Conservation (phyloP, 2,329 filamentous ascomycete genomes). For the Stylonectria norvegica region DNA sequence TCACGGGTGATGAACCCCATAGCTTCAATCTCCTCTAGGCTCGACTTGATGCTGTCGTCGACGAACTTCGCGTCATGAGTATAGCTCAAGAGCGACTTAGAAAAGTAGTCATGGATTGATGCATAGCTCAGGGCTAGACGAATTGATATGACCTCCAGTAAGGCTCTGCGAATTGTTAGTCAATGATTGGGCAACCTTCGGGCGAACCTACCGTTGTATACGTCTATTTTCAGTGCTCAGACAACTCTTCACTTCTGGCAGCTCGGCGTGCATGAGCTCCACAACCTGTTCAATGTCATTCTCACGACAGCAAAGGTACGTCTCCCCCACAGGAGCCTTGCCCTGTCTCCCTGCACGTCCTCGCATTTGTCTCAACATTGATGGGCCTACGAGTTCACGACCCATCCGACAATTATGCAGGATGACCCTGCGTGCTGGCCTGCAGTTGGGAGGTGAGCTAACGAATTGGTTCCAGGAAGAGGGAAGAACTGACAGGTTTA, state of each 20-base stretch:
- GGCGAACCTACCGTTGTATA: conserved; percentile 56
- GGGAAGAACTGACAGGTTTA: conserved; percentile 54
- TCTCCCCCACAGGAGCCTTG: conserved; percentile 74
- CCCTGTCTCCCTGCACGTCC: conserved; percentile 75
- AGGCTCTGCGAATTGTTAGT: conserved; percentile 47
- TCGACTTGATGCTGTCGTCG: conserved; percentile 52
- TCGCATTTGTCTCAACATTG: conserved; percentile 79
- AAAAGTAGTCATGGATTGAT: conserved; percentile 65
- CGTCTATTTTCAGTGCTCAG: conserved; percentile 64
- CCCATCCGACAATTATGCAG: conserved; percentile 74
- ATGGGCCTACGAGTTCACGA: conserved; percentile 69
- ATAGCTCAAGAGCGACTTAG: conserved; percentile 62
- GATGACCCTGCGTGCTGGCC: conserved; percentile 67
- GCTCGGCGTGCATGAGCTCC: conserved; percentile 67
- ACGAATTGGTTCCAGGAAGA: neutral
- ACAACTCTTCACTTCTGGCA: conserved; percentile 67
- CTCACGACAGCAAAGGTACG: conserved; percentile 69
- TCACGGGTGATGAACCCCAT: conserved; percentile 54
- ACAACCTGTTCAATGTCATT: conserved; percentile 66
- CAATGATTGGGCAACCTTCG: neutral
- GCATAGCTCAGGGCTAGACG: conserved; percentile 63
- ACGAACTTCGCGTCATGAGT: conserved; percentile 51
- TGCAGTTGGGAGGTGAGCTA: conserved; percentile 22
- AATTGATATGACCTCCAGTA: conserved; percentile 68
- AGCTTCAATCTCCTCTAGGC: conserved; percentile 54